Evolutionary conservation across 805 yeast species (phyloP).

Genomic region (Monosporozyma aerobia): DNA sequence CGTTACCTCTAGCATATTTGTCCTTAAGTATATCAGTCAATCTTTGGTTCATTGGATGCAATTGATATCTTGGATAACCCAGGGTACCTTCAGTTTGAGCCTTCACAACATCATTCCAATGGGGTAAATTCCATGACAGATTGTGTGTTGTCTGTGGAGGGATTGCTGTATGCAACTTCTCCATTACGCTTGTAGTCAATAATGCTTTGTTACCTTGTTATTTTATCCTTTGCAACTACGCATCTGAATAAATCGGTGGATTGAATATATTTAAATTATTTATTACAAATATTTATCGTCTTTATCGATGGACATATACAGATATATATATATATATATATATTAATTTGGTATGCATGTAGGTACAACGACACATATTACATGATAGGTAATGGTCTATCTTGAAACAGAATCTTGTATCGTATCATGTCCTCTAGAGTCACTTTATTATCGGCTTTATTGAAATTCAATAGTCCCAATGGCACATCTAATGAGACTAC

Average conservation of each 20-base stretch:
- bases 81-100: conserved; percentile 80
- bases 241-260: background rate
- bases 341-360: background rate
- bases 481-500: conserved; percentile 55
- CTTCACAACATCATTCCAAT: conserved; percentile 79
- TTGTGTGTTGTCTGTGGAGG: conserved; percentile 90
- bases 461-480: conserved; percentile 48
- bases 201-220: background rate
- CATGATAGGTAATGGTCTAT: conserved; percentile 74
- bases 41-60: conserved; percentile 53
- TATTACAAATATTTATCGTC: background rate
- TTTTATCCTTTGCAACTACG: background rate
- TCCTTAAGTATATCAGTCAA: conserved; percentile 45
- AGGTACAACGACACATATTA: conserved; percentile 18
- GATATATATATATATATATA: background rate
- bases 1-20: conserved; percentile 75
- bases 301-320: background rate
- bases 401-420: conserved; percentile 51
- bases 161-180: conserved; percentile 66
- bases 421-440: conserved; percentile 50
- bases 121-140: conserved; percentile 87
- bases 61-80: conserved; percentile 47
- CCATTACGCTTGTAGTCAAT: background rate
- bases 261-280: background rate
- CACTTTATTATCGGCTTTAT: conserved; percentile 28